Conservation (phyloP, 176 grass and related monocot species). For the Triticum aestivum region DNA sequence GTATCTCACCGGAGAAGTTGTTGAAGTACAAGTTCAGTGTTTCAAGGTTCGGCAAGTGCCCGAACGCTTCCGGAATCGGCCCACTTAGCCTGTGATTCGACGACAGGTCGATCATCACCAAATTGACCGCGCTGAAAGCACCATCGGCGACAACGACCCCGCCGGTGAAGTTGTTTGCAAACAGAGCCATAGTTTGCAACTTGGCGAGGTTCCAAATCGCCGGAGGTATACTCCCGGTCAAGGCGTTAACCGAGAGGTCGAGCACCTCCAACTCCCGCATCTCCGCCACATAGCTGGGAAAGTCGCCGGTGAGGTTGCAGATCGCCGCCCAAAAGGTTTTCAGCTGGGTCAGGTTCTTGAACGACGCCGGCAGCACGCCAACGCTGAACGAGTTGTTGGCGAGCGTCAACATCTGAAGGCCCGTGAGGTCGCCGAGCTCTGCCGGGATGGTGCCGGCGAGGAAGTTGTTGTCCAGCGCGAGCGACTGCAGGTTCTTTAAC, state of each 20-base stretch:
- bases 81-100: constrained; percentile 47
- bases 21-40: background rate
- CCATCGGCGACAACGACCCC: constrained; percentile 7
- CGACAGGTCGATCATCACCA: constrained; percentile 34
- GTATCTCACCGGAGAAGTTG: constrained; percentile 81
- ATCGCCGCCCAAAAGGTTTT: background rate
- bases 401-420: constrained; percentile 26
- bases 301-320: constrained; percentile 37
- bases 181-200: background rate
- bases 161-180: constrained; percentile 25
- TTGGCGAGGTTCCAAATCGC: constrained; percentile 60
- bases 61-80: constrained; percentile 59
- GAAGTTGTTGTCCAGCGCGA: constrained; percentile 32
- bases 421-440: constrained; percentile 48
- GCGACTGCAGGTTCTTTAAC: constrained; percentile 21
- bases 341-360: constrained; percentile 46
- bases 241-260: constrained; percentile 19
- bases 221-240: constrained; percentile 56
- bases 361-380: constrained; percentile 41
- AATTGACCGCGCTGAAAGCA: constrained; percentile 27
- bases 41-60: constrained; percentile 39
- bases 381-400: constrained; percentile 29
- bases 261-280: constrained; percentile 29
- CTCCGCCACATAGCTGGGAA: constrained; percentile 37
- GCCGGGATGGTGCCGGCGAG: constrained; percentile 42